Evolutionary conservation across 768 basidiomycete genomes (phyloP), one percentile per base, ranked within the genome.

Genomic region (Phaffia tasmanica): DNA sequence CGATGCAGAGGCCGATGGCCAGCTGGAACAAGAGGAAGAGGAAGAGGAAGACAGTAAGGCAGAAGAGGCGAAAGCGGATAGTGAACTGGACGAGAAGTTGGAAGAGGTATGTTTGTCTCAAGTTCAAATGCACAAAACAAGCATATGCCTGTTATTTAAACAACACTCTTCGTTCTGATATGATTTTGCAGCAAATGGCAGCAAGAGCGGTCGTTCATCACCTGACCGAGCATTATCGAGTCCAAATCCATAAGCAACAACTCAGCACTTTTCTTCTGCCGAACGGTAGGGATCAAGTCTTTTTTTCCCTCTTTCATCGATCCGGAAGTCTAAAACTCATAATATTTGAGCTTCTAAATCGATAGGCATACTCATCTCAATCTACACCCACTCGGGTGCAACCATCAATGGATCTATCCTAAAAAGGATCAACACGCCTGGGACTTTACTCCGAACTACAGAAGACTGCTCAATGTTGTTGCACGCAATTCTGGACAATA

Each of bases 401-500:
- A n/a, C 15, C 14, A 46, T 61, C 14, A 61, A 46, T 19, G 25
- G 59, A 1, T 46, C 59, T 49, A 61, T 61, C 47, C 1, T 61
- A 32, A 49, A 49, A 55, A 55, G 66, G 8, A 54, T 67, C 15
- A 32, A 67, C n/a, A 67, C 66, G 27, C 46, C 66, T 21, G 66
- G 61, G 3, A 67, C 66, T 3, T 3, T 67, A 1, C 60, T 67
- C 6, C 53, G 66, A 5, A 57, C 61, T 23, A 67, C 66, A 25
- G 60, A 56, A 27, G 66, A 67, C n/a, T 55, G 51, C 47, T 62
- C 60, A 11, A 67, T 67, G 66, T 62, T 67, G 11, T 57, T 67
- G 1, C 61, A 67, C 27, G 60, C 66, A 4, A 51, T 67, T 7
- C 54, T 67, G 55, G 66, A 67, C 30, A 62, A 62, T 30, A 62